phyloP scores from a whole-genome alignment of 2,329 filamentous ascomycete genomes.

The Exophiala sp. region DNA sequence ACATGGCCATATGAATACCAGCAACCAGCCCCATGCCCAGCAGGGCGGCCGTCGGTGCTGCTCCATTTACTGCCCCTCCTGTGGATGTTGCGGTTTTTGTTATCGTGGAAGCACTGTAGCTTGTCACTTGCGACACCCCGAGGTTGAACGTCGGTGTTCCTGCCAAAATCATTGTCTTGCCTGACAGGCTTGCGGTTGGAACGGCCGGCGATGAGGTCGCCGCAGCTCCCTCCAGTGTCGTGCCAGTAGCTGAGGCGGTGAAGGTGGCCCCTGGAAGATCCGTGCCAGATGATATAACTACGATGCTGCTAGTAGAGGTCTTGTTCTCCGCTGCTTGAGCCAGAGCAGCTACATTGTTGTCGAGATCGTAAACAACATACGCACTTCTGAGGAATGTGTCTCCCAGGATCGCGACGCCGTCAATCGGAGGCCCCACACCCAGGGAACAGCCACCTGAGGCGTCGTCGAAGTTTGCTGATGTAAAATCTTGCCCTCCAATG shows the following conservation, averaged over 20 bases:
- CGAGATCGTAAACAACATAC: slow-evolving; percentile 71
- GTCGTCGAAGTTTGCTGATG: slow-evolving; percentile 49
- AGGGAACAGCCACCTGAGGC: slow-evolving; percentile 61
- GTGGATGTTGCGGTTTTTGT: slow-evolving; percentile 3
- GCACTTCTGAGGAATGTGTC: slow-evolving; percentile 72
- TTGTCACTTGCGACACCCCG: slow-evolving; percentile 3
- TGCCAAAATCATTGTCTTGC: slow-evolving; percentile 12
- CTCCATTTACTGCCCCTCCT: slow-evolving; percentile 4
- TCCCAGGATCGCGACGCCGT: slow-evolving; percentile 60
- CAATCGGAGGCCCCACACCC: slow-evolving; percentile 59
- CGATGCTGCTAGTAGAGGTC: slow-evolving; percentile 15
- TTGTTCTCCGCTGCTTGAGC: slow-evolving; percentile 41
- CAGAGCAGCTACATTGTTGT: slow-evolving; percentile 67
- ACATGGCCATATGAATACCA: slow-evolving; percentile 11
- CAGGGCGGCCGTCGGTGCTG: slow-evolving; percentile 14
- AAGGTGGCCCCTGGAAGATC: slow-evolving; percentile 10
- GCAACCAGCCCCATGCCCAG: slow-evolving; percentile 18
- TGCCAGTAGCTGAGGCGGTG: slow-evolving; percentile 18
- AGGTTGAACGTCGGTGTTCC: slow-evolving; percentile 24
- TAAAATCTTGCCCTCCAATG: slow-evolving; percentile 38
- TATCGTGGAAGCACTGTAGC: neutral
- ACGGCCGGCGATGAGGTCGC: slow-evolving; percentile 5
- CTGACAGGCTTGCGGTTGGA: slow-evolving; percentile 3
- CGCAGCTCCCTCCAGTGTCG: slow-evolving; percentile 4
- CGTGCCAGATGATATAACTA: slow-evolving; percentile 16